Conservation (phyloP, 2,329 filamentous ascomycete genomes). For the Ophiosphaerella korrae region DNA sequence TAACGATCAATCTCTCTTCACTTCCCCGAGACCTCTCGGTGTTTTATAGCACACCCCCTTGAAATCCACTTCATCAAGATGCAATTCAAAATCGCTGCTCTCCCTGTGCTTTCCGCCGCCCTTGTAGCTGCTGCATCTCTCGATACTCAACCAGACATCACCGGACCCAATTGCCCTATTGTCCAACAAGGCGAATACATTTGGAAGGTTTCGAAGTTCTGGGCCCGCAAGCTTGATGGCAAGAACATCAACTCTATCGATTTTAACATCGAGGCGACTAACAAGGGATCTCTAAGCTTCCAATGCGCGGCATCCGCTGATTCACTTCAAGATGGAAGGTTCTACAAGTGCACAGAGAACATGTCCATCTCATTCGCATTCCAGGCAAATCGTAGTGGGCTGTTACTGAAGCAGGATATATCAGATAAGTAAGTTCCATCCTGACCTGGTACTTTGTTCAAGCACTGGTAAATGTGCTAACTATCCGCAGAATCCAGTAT, state of each 20-base stretch:
- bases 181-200: constrained; percentile 18
- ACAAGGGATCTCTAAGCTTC: constrained; percentile 14
- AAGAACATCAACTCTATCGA: constrained; percentile 17
- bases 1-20: too few relatives aligned
- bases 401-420: constrained; percentile 20
- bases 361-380: constrained; percentile 18
- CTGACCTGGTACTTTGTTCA: neutral
- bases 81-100: too few relatives aligned
- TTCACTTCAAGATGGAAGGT: constrained; percentile 13
- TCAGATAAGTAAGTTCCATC: constrained; percentile 12
- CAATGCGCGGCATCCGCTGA: constrained; percentile 9
- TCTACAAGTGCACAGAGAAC: constrained; percentile 20
- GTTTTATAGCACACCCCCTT: too few relatives aligned
- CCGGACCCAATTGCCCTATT: constrained; percentile 2
- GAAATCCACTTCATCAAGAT: too few relatives aligned
- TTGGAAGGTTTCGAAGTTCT: constrained; percentile 27
- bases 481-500: constrained; percentile 8
- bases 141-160: too few relatives aligned
- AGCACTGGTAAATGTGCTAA: constrained; percentile 1
- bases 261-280: constrained; percentile 25
- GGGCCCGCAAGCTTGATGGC: constrained; percentile 25
- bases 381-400: constrained; percentile 12
- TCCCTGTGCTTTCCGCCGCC: too few relatives aligned
- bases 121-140: too few relatives aligned
- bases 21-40: too few relatives aligned